Percentiles rank a stretch among this genome's conserved stretches.
Conservation (phyloP, 805 yeast genomes). For the Yamadazyma ubonensis region DNA sequence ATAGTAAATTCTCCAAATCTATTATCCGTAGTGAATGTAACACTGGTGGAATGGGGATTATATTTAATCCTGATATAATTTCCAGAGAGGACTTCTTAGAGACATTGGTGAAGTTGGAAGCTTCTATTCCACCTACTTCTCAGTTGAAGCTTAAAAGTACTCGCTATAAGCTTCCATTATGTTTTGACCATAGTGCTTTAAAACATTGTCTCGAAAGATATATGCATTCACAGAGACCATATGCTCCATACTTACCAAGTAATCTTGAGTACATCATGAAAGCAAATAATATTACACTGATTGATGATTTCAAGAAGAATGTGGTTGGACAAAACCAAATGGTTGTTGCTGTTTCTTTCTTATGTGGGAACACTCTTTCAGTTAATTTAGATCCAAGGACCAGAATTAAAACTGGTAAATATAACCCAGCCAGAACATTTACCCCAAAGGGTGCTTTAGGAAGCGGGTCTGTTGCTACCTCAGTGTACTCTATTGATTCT, state of each 20-base stretch:
- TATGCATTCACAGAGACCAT: constrained; percentile 86
- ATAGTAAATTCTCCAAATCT: constrained; percentile 7
- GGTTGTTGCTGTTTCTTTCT: constrained; percentile 90
- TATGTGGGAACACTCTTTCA: constrained; percentile 99
- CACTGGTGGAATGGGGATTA: constrained; percentile 21
- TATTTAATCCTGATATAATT: constrained; percentile 21
- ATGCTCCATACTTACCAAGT: constrained; percentile 98
- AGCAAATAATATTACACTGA: constrained; percentile 76
- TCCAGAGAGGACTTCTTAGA: constrained; percentile 61
- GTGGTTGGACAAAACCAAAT: constrained; percentile 82
- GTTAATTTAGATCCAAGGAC: constrained; percentile 97
- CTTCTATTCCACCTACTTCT: constrained; percentile 65
- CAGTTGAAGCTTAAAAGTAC: constrained; percentile 85
- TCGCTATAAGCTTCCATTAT: constrained; percentile 85
- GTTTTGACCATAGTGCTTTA: constrained; percentile 89
- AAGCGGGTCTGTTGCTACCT: constrained; percentile 98
- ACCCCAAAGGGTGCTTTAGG: constrained; percentile 98
- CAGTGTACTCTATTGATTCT: constrained; percentile 95
- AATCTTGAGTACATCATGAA: constrained; percentile 92
- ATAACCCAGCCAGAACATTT: constrained; percentile 93
- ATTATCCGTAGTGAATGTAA: constrained; percentile 17
- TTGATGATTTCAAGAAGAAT: constrained; percentile 63
- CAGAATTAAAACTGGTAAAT: constrained; percentile 86
- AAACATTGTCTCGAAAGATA: constrained; percentile 87
- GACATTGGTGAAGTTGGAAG: constrained; percentile 69